Percentiles rank a stretch among this genome's conserved stretches.
Evolutionary conservation across 2,329 filamentous ascomycete species (phyloP).

Genomic region (Aspergillus novoparasiticus): DNA sequence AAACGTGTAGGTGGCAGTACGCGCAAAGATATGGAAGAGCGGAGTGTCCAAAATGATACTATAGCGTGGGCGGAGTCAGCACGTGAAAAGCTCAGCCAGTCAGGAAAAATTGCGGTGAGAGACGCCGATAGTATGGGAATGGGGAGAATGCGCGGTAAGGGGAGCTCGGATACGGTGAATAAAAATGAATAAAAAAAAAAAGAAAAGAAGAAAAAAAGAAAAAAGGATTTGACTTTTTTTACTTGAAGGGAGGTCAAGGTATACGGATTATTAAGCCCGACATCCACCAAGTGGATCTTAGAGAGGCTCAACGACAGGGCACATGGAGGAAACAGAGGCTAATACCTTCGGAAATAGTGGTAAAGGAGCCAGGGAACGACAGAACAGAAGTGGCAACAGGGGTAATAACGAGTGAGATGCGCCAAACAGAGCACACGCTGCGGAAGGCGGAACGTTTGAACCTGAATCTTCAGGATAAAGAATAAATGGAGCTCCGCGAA

Average conservation of each 20-base stretch:
- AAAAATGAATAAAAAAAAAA: background rate
- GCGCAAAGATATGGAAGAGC: slow-evolving; percentile 3
- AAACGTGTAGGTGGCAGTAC: background rate
- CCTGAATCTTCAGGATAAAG: background rate
- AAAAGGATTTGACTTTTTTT: background rate
- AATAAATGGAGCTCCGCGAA: slow-evolving; percentile 8
- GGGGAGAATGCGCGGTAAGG: background rate
- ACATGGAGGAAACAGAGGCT: slow-evolving; percentile 1
- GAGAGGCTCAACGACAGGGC: background rate
- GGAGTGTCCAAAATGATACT: background rate
- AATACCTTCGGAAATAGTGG: background rate
- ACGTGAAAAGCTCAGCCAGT: slow-evolving; percentile 10
- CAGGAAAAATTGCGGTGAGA: slow-evolving; percentile 13
- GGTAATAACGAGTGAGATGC: slow-evolving; percentile 1
- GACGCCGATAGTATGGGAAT: background rate
- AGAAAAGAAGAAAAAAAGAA: no score
- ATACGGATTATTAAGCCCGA: background rate
- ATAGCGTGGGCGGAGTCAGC: slow-evolving; percentile 9
- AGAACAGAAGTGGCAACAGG: background rate
- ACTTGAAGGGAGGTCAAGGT: background rate
- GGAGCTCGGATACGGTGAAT: background rate
- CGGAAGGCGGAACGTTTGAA: background rate
- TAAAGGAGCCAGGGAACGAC: background rate
- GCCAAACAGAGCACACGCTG: slow-evolving; percentile 1
- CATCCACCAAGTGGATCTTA: background rate